Evolutionary conservation across 345 rosid genomes (phyloP).

Genomic region (Hypericum perforatum): DNA sequence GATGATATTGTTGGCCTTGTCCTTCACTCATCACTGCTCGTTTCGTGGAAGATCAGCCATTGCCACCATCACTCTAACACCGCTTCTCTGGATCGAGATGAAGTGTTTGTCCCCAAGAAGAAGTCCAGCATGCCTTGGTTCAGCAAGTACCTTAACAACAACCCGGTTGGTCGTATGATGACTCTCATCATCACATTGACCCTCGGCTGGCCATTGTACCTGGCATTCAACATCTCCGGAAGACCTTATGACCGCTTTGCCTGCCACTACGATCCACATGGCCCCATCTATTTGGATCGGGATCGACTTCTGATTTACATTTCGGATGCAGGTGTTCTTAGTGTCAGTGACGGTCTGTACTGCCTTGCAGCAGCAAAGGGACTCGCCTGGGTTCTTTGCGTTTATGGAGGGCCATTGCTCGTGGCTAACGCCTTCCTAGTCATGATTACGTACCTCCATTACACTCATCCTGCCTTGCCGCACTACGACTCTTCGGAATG

Average conservation of each 20-base stretch:
- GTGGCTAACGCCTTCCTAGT: slow-evolving; percentile 23
- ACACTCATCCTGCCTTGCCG: slow-evolving; percentile 23
- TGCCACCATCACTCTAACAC: slow-evolving; percentile 18
- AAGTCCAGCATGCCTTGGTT: slow-evolving; percentile 7
- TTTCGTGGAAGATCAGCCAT: slow-evolving; percentile 19
- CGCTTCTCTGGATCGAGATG: slow-evolving; percentile 6
- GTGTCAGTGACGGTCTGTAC: slow-evolving; percentile 14
- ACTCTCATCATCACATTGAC: slow-evolving; percentile 13
- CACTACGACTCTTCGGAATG: slow-evolving; percentile 24
- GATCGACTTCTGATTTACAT: slow-evolving; percentile 14
- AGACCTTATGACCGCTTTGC: slow-evolving; percentile 23
- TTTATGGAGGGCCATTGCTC: slow-evolving; percentile 19
- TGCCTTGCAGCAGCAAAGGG: slow-evolving; percentile 13
- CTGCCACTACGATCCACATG: slow-evolving; percentile 22
- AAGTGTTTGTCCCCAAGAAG: slow-evolving; percentile 13
- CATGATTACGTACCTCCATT: slow-evolving; percentile 20
- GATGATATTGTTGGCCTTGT: slow-evolving; percentile 14
- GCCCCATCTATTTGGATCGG: slow-evolving; percentile 16
- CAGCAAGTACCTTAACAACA: slow-evolving; percentile 25
- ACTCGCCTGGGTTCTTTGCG: slow-evolving; percentile 15
- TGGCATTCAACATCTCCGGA: slow-evolving; percentile 25
- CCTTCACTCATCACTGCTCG: slow-evolving; percentile 15
- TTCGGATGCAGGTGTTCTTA: slow-evolving; percentile 20
- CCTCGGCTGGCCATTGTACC: slow-evolving; percentile 28
- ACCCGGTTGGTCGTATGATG: slow-evolving; percentile 17